Conservation (phyloP, 305 asterid genomes). For the Caryopteris hybrid region DNA sequence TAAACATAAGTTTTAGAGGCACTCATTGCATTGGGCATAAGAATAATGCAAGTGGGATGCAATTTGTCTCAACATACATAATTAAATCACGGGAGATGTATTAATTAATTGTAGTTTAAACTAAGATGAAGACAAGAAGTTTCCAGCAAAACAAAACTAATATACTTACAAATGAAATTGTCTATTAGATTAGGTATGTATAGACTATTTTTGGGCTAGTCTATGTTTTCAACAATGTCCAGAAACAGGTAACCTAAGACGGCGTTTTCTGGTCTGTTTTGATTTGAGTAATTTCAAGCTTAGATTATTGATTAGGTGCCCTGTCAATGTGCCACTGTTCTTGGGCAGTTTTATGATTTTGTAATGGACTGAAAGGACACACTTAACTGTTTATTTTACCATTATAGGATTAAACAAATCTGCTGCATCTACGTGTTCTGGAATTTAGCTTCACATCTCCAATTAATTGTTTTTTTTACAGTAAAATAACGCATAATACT, state of each 20-base stretch:
- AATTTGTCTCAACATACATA: conserved; percentile 10
- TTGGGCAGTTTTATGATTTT: conserved; percentile 3
- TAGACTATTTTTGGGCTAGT: background rate
- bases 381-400: background rate
- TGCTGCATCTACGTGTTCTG: background rate
- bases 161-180: conserved; percentile 7
- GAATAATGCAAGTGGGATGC: conserved; percentile 27
- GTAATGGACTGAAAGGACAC: background rate
- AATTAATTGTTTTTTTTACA: no score
- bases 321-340: conserved; percentile 24
- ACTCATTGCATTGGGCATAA: conserved; percentile 23
- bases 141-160: conserved; percentile 13
- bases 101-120: no score
- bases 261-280: conserved; percentile 17
- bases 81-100: no score
- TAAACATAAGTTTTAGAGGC: no score
- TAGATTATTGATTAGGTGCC: background rate
- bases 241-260: conserved; percentile 40
- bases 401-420: background rate
- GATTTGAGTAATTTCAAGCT: conserved; percentile 6
- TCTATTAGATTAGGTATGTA: conserved; percentile 17
- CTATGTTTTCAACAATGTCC: conserved; percentile 14
- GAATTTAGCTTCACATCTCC: background rate
- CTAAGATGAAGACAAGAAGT: conserved; percentile 23
- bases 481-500: no score